phyloP scores from a whole-genome alignment of 495 filamentous ascomycete species.

The Astrocystis sublimbata region DNA sequence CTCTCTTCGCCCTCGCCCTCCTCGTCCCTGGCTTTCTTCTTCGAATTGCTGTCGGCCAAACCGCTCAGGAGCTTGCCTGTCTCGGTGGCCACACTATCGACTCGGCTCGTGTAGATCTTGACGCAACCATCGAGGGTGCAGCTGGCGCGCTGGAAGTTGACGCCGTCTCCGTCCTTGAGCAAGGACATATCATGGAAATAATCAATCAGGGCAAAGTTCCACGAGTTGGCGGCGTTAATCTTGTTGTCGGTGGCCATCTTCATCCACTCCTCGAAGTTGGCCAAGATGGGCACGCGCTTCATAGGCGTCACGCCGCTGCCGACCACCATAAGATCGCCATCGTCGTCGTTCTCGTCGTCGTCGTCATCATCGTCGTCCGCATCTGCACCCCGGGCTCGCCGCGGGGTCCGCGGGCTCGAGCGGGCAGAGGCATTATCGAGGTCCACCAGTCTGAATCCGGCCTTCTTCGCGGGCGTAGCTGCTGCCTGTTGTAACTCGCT shows the following conservation, averaged over 20 bases:
- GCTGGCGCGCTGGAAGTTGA: constrained; percentile 98
- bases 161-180: constrained; percentile 90
- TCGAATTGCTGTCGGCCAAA: constrained; percentile 84
- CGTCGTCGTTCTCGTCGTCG: constrained; percentile 56
- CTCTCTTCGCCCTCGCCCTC: constrained; percentile 72
- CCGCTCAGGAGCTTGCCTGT: constrained; percentile 95
- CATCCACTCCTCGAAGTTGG: constrained; percentile 99
- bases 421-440: constrained; percentile 56
- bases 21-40: constrained; percentile 61
- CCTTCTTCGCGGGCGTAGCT: constrained; percentile 73
- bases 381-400: constrained; percentile 37
- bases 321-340: constrained; percentile 60
- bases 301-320: constrained; percentile 85
- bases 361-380: constrained; percentile 43
- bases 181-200: constrained; percentile 99
- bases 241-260: constrained; percentile 99
- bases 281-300: constrained; percentile 92
- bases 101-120: constrained; percentile 98
- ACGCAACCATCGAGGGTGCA: constrained; percentile 98
- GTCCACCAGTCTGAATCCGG: constrained; percentile 60
- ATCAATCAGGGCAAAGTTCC: constrained; percentile 99
- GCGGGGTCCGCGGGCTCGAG: constrained; percentile 61
- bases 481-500: constrained; percentile 89
- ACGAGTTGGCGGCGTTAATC: constrained; percentile 98
- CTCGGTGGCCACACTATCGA: constrained; percentile 97